phyloP scores from a whole-genome alignment of 1,284 basidiomycete genomes.

The Mycosarcoma mackinlayi region DNA sequence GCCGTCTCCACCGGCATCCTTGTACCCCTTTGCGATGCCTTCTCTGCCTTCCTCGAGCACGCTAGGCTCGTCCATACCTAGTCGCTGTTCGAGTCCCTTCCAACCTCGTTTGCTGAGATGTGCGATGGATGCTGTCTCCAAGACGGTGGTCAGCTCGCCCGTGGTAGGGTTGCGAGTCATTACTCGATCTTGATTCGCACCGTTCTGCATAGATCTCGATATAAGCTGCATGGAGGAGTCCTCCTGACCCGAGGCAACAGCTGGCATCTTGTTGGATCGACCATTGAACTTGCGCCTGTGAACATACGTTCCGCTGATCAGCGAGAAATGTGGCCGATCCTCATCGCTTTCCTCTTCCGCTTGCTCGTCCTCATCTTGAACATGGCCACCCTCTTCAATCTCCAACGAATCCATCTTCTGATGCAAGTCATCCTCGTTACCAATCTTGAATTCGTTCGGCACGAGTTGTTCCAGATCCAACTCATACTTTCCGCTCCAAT shows the following conservation, averaged over 20 bases:
- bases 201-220: too few species aligned
- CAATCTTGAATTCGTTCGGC: constrained; percentile 56
- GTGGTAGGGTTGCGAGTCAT: constrained; percentile 76
- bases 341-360: constrained; percentile 70
- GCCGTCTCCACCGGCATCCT: constrained; percentile 65
- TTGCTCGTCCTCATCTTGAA: constrained; percentile 23
- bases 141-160: constrained; percentile 71
- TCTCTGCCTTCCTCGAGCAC: constrained; percentile 86
- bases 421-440: not conserved
- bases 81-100: constrained; percentile 82
- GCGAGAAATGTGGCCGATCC: constrained; percentile 76
- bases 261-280: constrained; percentile 7
- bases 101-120: constrained; percentile 80
- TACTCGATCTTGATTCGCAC: constrained; percentile 65
- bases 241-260: not conserved
- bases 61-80: constrained; percentile 83
- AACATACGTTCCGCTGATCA: constrained; percentile 86
- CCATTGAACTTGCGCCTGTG: constrained; percentile 77
- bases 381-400: constrained; percentile 21
- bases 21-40: constrained; percentile 89
- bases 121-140: constrained; percentile 70
- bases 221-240: constrained; percentile 3
- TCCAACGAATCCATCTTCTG: not conserved
- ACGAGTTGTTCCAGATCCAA: constrained; percentile 77
- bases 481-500: constrained; percentile 83